A percentile compares a stretch with the other conserved stretches of the same genome.
Conservation (phyloP, 768 basidiomycete species). For the Mycena capillaripes region DNA sequence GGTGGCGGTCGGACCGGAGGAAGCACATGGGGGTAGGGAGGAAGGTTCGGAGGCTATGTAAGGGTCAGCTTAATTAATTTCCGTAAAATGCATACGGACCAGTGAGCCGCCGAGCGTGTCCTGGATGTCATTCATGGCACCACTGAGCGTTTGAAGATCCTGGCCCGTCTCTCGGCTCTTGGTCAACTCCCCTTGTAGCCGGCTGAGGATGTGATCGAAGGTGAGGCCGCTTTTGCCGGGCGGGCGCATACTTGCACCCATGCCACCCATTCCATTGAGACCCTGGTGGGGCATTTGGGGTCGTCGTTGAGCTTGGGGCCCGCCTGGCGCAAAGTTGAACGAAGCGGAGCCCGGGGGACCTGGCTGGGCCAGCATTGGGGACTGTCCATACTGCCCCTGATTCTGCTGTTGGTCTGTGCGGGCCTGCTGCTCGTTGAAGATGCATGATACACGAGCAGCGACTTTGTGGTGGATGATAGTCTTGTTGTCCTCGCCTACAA, state of each 20-base stretch:
- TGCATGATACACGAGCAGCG: slow-evolving; percentile 92
- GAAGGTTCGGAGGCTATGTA: slow-evolving; percentile 69
- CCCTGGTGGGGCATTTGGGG: slow-evolving; percentile 72
- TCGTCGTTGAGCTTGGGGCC: slow-evolving; percentile 61
- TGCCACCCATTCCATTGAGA: slow-evolving; percentile 80
- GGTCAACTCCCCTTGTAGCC: slow-evolving; percentile 93
- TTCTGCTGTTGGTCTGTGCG: slow-evolving; percentile 78
- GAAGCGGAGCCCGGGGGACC: slow-evolving; percentile 40
- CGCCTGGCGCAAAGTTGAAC: slow-evolving; percentile 39
- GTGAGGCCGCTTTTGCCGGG: slow-evolving; percentile 90
- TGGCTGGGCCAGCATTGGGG: slow-evolving; percentile 38
- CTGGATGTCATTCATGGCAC: slow-evolving; percentile 90
- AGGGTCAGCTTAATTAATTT: slow-evolving; percentile 27
- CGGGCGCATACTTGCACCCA: slow-evolving; percentile 77
- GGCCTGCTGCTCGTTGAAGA: slow-evolving; percentile 89
- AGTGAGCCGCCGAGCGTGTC: slow-evolving; percentile 89
- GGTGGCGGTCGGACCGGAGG: slow-evolving; percentile 73
- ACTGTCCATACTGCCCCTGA: slow-evolving; percentile 54
- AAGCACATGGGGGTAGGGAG: slow-evolving; percentile 73
- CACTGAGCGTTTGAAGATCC: slow-evolving; percentile 83
- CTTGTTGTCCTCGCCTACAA: slow-evolving; percentile 98
- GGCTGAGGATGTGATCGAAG: slow-evolving; percentile 92
- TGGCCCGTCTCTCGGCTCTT: slow-evolving; percentile 95
- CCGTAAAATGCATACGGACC: slow-evolving; percentile 60
- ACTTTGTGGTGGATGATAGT: slow-evolving; percentile 99